Evolutionary conservation across 2,329 filamentous ascomycete genomes (phyloP).

Genomic region (Decorospora gaudefroyi): DNA sequence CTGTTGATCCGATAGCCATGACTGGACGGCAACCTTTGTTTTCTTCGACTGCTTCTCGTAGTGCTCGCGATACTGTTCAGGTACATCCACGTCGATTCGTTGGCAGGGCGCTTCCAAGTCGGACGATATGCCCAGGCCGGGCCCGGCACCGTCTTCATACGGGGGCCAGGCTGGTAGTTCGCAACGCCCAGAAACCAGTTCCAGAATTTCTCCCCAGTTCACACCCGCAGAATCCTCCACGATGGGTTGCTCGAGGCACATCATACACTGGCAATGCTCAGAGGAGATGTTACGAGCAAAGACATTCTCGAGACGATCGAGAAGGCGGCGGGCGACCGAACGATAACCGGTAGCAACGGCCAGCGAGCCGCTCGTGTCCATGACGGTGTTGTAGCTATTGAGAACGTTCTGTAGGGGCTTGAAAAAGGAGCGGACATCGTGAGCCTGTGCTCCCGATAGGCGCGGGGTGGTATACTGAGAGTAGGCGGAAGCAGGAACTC

Average conservation of each 20-base stretch:
- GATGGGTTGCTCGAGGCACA: conserved; percentile 66
- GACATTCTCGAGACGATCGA: conserved; percentile 90
- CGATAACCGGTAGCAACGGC: conserved; percentile 95
- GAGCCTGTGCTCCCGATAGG: conserved; percentile 43
- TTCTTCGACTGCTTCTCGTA: conserved; percentile 92
- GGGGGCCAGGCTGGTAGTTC: conserved; percentile 89
- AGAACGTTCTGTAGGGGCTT: conserved; percentile 80
- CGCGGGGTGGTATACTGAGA: conserved; percentile 63
- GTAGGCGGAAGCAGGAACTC: conserved; percentile 60
- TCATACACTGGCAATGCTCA: conserved; percentile 81
- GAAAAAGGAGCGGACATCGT: conserved; percentile 75
- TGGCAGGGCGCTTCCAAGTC: conserved; percentile 63
- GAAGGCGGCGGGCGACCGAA: conserved; percentile 84
- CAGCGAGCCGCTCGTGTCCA: conserved; percentile 82
- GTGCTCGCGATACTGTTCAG: conserved; percentile 89
- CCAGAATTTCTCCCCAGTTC: conserved; percentile 94
- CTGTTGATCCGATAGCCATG: conserved; percentile 81
- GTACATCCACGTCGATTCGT: conserved; percentile 91
- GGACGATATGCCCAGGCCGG: conserved; percentile 61
- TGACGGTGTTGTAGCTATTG: conserved; percentile 81
- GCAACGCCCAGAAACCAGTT: conserved; percentile 85
- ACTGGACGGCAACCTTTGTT: conserved; percentile 87
- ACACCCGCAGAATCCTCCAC: conserved; percentile 64
- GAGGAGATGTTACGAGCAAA: conserved; percentile 90
- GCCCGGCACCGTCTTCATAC: conserved; percentile 62